These are phyloP conservation scores for Termitomyces sp. DNA, from an alignment of 768 basidiomycete genomes.

Conservation along the genomic window DNA sequence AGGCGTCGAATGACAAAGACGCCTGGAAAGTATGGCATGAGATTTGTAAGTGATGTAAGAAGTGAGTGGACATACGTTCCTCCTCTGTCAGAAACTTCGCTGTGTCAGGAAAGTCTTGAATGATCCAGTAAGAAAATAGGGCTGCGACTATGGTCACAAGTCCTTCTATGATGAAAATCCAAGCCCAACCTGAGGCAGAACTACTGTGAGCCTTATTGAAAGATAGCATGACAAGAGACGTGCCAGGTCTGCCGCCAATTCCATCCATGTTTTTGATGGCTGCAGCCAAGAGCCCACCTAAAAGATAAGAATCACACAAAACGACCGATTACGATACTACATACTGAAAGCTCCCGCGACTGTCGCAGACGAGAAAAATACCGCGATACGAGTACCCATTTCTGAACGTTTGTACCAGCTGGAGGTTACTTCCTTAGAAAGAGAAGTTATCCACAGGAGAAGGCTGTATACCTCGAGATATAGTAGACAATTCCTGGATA, in stretches of 20 bases:
- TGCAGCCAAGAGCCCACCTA: slow-evolving; percentile 60
- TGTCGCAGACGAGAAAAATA: slow-evolving; percentile 80
- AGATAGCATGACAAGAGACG: slow-evolving; percentile 36
- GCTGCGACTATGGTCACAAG: slow-evolving; percentile 58
- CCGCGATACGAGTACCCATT: slow-evolving; percentile 61
- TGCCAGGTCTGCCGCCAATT: slow-evolving; percentile 51
- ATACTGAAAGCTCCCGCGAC: slow-evolving; percentile 71
- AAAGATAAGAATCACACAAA: neutral
- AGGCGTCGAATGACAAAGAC: slow-evolving; percentile 61
- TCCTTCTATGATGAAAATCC: slow-evolving; percentile 76
- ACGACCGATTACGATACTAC: slow-evolving; percentile 7
- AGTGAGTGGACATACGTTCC: slow-evolving; percentile 39
- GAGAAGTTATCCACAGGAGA: neutral
- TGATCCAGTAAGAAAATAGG: slow-evolving; percentile 60
- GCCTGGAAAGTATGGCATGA: slow-evolving; percentile 26
- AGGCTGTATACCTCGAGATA: slow-evolving; percentile 43
- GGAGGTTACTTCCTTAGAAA: neutral
- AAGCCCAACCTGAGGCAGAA: slow-evolving; percentile 43
- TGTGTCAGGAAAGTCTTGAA: slow-evolving; percentile 74
- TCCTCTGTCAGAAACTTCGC: slow-evolving; percentile 62
- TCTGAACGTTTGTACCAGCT: slow-evolving; percentile 83
- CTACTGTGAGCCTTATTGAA: neutral
- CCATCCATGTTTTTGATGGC: slow-evolving; percentile 71
- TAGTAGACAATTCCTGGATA: slow-evolving; percentile 59
- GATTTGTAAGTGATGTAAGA: neutral